A percentile compares a stretch with the other conserved stretches of the same genome.
Conservation (phyloP, 352 stramenopile genomes). For the Plasmopara muralis region DNA sequence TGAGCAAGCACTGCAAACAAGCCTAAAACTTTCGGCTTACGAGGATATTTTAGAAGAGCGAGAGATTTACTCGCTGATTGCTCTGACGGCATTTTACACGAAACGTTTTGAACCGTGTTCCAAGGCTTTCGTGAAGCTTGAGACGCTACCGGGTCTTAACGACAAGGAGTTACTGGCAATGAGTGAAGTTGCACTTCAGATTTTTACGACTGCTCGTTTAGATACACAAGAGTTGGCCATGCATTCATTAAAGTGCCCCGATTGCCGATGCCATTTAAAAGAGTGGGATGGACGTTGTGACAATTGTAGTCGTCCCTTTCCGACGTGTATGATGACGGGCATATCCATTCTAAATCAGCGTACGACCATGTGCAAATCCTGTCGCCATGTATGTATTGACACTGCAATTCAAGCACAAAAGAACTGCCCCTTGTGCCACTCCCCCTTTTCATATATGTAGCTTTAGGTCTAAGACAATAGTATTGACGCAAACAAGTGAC, state of each 20-base stretch:
- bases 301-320: conserved; percentile 71
- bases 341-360: conserved; percentile 69
- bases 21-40: conserved; percentile 83
- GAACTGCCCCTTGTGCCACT: conserved; percentile 88
- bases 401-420: conserved; percentile 69
- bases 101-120: conserved; percentile 89
- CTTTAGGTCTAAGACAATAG: too few species aligned
- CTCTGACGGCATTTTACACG: conserved; percentile 87
- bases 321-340: conserved; percentile 73
- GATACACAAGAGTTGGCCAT: conserved; percentile 59
- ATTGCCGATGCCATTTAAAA: conserved; percentile 75
- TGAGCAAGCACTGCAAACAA: conserved; percentile 78
- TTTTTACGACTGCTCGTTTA: conserved; percentile 76
- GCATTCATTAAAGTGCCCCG: conserved; percentile 72
- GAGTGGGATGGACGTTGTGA: conserved; percentile 82
- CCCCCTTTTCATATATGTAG: conserved; percentile 25
- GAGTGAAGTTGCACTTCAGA: conserved; percentile 73
- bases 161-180: conserved; percentile 58
- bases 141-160: conserved; percentile 60
- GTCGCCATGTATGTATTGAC: conserved; percentile 84
- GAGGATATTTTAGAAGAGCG: conserved; percentile 89
- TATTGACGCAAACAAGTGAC: too few species aligned
- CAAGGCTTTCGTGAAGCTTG: conserved; percentile 89
- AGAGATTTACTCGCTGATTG: conserved; percentile 92
- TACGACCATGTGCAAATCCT: conserved; percentile 77